These are phyloP conservation scores for Syncephalastrum racemosum DNA, from an alignment of 371 early-diverging fungal species.

Conservation along the genomic window DNA sequence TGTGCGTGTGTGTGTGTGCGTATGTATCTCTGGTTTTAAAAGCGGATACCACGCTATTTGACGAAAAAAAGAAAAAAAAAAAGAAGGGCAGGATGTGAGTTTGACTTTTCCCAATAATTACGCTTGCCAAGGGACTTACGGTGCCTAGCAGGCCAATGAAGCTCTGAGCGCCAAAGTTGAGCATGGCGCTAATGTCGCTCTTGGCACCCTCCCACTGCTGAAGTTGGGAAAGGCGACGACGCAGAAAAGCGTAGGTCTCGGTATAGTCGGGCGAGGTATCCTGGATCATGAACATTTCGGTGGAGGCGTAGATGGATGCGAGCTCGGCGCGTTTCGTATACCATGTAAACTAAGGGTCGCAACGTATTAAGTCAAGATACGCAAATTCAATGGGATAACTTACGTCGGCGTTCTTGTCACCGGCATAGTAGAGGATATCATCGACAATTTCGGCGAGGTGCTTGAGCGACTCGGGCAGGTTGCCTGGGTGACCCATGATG, in stretches of 20 bases:
- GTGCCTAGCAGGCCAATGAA: conserved; percentile 34
- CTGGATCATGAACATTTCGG: conserved; percentile 89
- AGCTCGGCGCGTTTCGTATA: conserved; percentile 81
- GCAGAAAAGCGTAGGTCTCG: conserved; percentile 77
- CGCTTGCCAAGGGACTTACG: conserved; percentile 22
- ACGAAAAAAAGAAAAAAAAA: conserved; percentile 1
- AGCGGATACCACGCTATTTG: conserved; percentile 16
- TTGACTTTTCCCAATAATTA: background rate
- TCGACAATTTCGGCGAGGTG: conserved; percentile 76
- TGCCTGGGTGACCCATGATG: conserved; percentile 75
- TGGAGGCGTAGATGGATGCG: conserved; percentile 79
- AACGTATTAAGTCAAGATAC: too few species aligned
- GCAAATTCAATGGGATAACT: too few species aligned
- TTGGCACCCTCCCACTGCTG: conserved; percentile 60
- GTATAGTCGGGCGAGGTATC: conserved; percentile 72
- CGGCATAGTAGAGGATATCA: conserved; percentile 88
- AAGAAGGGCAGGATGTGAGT: background rate
- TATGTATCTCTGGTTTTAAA: conserved; percentile 3
- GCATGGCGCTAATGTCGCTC: conserved; percentile 51
- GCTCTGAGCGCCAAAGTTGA: conserved; percentile 46
- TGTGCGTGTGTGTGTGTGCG: too few species aligned
- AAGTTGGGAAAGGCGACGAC: conserved; percentile 73
- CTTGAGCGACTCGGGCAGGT: conserved; percentile 66
- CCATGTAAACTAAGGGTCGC: conserved; percentile 73
- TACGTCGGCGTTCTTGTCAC: conserved; percentile 82